These are phyloP conservation scores for Iodosphaeria phyllophila DNA, from an alignment of 2,329 filamentous ascomycete genomes.

Conservation along the genomic window DNA sequence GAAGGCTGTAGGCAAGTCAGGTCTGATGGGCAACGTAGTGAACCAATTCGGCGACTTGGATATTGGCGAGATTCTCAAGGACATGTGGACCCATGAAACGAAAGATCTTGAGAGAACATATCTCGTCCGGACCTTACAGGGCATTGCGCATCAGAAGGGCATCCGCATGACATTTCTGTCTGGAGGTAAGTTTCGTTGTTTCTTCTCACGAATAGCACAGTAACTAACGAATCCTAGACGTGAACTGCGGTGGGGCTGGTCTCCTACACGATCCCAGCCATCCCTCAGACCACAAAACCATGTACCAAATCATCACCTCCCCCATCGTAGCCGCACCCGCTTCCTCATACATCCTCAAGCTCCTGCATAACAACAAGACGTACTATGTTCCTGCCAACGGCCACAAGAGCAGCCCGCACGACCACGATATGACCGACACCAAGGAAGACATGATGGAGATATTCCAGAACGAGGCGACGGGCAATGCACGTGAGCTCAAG, in stretches of 20 bases:
- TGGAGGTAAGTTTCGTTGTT: constrained; percentile 38
- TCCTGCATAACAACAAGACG: constrained; percentile 88
- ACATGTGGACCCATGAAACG: constrained; percentile 95
- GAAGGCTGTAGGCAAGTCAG: constrained; percentile 87
- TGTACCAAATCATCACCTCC: constrained; percentile 95
- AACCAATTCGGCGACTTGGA: constrained; percentile 96
- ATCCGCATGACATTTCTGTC: constrained; percentile 95
- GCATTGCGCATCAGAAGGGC: constrained; percentile 86
- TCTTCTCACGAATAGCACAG: background rate
- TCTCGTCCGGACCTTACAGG: constrained; percentile 84
- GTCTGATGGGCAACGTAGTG: constrained; percentile 86
- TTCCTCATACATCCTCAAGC: constrained; percentile 69
- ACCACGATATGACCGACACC: constrained; percentile 64
- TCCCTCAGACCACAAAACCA: constrained; percentile 90
- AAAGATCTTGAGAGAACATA: constrained; percentile 97
- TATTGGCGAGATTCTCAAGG: constrained; percentile 79
- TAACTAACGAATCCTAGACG: constrained; percentile 29
- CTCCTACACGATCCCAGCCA: constrained; percentile 86
- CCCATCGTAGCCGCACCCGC: constrained; percentile 83
- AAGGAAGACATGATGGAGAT: constrained; percentile 99
- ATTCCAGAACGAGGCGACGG: constrained; percentile 83
- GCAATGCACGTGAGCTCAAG: constrained; percentile 65
- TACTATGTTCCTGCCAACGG: constrained; percentile 86
- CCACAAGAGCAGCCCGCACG: constrained; percentile 42
- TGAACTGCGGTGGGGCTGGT: constrained; percentile 81